Evolutionary conservation across 2,329 filamentous ascomycete genomes (phyloP).

Genomic region (Pseudogymnoascus destructans): DNA sequence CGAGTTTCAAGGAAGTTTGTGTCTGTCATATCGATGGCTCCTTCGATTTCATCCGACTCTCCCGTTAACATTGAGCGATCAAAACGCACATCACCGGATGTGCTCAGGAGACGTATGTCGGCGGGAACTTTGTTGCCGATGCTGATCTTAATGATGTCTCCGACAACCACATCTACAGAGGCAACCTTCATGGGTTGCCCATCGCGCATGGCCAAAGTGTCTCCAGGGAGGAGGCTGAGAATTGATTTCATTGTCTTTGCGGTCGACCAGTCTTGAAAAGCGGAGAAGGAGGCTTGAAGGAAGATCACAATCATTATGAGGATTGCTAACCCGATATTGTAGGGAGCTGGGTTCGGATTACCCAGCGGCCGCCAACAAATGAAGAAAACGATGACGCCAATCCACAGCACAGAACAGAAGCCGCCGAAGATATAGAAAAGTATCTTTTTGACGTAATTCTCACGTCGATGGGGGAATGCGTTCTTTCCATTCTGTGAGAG

Average conservation of each 20-base stretch:
- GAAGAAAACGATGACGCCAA: conserved; percentile 36
- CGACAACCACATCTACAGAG: conserved; percentile 55
- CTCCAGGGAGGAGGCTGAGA: conserved; percentile 32
- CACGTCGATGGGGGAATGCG: conserved; percentile 30
- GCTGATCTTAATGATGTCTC: conserved; percentile 76
- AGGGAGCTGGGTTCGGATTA: conserved; percentile 29
- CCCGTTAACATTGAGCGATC: conserved; percentile 96
- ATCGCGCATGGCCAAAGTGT: conserved; percentile 33
- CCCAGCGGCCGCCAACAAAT: conserved; percentile 36
- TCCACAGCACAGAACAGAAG: conserved; percentile 35
- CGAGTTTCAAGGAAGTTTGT: conserved; percentile 80
- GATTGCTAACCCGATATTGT: conserved; percentile 34
- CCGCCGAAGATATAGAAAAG: conserved; percentile 34
- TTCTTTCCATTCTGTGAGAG: conserved; percentile 32
- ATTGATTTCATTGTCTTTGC: conserved; percentile 36
- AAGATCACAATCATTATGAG: conserved; percentile 35
- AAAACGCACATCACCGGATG: conserved; percentile 88
- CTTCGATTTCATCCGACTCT: conserved; percentile 93
- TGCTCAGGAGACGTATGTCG: conserved; percentile 69
- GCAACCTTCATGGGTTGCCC: conserved; percentile 28
- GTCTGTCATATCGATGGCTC: conserved; percentile 56
- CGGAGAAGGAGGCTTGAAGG: conserved; percentile 34
- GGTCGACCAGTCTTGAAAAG: conserved; percentile 37
- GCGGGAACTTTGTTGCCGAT: conserved; percentile 91
- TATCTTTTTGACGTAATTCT: conserved; percentile 32